These are phyloP conservation scores for Calonectria pseudoturangicola DNA, from an alignment of 2,329 filamentous ascomycete genomes.

Conservation along the genomic window DNA sequence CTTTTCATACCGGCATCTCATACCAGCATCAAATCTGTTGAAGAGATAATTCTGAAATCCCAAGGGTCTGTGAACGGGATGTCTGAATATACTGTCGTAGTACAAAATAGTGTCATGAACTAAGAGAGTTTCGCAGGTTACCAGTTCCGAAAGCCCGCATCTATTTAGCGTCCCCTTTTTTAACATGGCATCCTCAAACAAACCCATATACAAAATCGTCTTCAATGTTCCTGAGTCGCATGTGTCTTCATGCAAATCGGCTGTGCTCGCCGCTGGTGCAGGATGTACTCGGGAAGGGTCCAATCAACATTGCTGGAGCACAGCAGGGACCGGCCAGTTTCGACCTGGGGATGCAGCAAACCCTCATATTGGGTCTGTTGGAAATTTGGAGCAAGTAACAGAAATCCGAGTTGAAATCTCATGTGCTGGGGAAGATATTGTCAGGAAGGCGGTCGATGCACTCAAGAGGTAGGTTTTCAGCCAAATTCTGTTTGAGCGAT, in stretches of 20 bases:
- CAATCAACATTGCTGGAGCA: conserved; percentile 72
- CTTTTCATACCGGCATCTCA: background rate
- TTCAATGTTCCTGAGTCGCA: conserved; percentile 69
- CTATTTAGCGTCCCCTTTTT: background rate
- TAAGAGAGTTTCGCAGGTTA: background rate
- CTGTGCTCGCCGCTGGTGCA: conserved; percentile 75
- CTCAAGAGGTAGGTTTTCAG: conserved; percentile 75
- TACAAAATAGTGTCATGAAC: no score
- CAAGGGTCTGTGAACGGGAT: no score
- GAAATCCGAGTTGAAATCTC: conserved; percentile 79
- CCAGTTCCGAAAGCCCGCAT: background rate
- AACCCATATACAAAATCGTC: conserved; percentile 61
- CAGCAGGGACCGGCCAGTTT: conserved; percentile 78
- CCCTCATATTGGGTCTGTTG: conserved; percentile 76
- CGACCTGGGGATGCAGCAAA: conserved; percentile 76
- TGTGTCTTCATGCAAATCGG: conserved; percentile 71
- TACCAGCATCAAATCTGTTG: background rate
- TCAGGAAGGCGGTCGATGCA: conserved; percentile 74
- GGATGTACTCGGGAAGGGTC: conserved; percentile 73
- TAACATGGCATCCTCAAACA: background rate
- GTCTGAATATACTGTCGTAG: no score
- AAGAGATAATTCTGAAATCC: background rate
- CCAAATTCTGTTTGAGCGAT: background rate
- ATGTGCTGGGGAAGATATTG: conserved; percentile 75
- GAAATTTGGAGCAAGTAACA: conserved; percentile 74